These are phyloP conservation scores for Cyathus striatus DNA, from an alignment of 768 basidiomycete genomes.

Conservation along the genomic window DNA sequence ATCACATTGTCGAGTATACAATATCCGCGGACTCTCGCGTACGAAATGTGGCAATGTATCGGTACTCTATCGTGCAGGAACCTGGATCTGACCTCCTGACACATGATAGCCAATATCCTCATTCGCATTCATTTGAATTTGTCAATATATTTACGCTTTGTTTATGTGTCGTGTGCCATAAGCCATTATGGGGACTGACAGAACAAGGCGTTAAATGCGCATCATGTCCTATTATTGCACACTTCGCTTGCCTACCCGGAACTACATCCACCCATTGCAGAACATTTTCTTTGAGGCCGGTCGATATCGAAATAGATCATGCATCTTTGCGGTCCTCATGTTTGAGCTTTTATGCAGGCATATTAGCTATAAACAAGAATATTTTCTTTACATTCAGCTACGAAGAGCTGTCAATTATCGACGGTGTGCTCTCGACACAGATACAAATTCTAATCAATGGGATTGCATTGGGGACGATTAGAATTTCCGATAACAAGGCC, in stretches of 20 bases:
- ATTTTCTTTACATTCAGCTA: constrained; percentile 45
- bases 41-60: constrained; percentile 56
- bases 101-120: no score
- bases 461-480: constrained; percentile 57
- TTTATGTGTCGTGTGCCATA: constrained; percentile 61
- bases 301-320: constrained; percentile 48
- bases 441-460: constrained; percentile 65
- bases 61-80: constrained; percentile 48
- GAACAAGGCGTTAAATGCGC: constrained; percentile 62
- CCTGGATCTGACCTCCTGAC: constrained; percentile 18
- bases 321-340: constrained; percentile 52
- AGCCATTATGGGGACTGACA: constrained; percentile 70
- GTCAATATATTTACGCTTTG: constrained; percentile 71
- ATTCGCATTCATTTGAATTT: constrained; percentile 41
- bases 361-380: constrained; percentile 34
- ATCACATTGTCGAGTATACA: constrained; percentile 49
- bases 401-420: constrained; percentile 66
- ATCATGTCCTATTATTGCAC: constrained; percentile 57
- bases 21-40: constrained; percentile 36
- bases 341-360: constrained; percentile 41
- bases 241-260: constrained; percentile 41
- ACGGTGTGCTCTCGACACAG: constrained; percentile 61
- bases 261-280: constrained; percentile 33
- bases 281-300: constrained; percentile 29
- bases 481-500: constrained; percentile 36